Evolutionary conservation across 2,329 filamentous ascomycete species (phyloP), one percentile per base, ranked within the genome.

Genomic region (Colletotrichum simmondsii): DNA sequence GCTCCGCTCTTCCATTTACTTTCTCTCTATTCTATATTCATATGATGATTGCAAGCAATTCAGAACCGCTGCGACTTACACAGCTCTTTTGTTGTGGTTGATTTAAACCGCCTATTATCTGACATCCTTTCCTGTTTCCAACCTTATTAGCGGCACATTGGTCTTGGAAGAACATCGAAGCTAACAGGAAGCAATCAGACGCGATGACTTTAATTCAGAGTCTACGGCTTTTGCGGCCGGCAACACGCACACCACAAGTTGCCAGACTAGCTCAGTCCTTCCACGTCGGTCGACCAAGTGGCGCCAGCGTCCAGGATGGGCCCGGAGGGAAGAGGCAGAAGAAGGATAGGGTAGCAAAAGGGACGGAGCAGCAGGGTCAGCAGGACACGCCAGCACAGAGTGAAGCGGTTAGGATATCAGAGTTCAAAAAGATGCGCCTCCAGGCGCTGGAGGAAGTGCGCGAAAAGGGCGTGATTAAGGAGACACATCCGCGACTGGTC

Each of bases 21-120:
- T 52, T 62, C 19, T 26, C 24, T 10, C 19, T 28, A 30, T 53
- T 3, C 5, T 24, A 8, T 24, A 28, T 56, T 56, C 32, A 59
- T 28, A 77, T 72, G 72, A 82, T 86, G 84, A 86, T 86, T 73
- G 68, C 75, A 76, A 76, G 74, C 74, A 73, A 65, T 65, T 85
- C 83, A 86, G 85, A 86, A 86, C 85, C 85, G 85, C 85, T 86
- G 85, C 85, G 84, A 84, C 84, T 85, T 83, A 86, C 82, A 80
- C 83, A 80, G 83, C 80, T 49, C 42, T 81, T 65, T 35, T 80
- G 80, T 82, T 83, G 83, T 82, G 83, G 56, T 75, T 85, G 85
- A 86, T 83, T 64, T 80, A 81, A 84, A 79, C 77, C 79, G 81
- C 83, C 84, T 79, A 80, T 78, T 77, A 46, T 77, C 83, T 85